These are phyloP conservation scores for Lolium multiflorum DNA, from an alignment of 176 grass and related monocot species.

Conservation along the genomic window DNA sequence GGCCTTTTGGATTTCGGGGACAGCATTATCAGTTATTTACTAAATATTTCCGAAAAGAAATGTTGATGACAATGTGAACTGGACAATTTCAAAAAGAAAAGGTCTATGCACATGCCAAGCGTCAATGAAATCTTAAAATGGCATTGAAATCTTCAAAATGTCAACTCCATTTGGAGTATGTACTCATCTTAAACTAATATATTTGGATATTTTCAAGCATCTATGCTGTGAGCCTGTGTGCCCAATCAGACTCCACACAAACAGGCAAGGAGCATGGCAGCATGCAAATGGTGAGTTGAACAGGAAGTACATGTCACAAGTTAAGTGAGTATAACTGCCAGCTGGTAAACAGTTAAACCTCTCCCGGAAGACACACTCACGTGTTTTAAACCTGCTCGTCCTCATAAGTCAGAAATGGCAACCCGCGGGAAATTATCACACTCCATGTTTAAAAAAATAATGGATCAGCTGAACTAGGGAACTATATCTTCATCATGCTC, in stretches of 20 bases:
- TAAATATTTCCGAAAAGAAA: not conserved
- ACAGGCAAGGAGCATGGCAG: not conserved
- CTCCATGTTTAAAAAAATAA: not conserved
- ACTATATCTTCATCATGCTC: no score
- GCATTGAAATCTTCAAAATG: slow-evolving; percentile 3
- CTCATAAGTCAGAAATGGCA: not conserved
- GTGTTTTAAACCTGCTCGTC: slow-evolving; percentile 1
- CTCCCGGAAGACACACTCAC: not conserved
- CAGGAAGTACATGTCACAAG: not conserved
- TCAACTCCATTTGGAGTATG: not conserved
- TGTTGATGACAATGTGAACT: not conserved
- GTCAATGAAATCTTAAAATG: slow-evolving; percentile 10
- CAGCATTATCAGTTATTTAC: not conserved
- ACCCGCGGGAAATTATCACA: not conserved
- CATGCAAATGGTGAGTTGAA: slow-evolving; percentile 36
- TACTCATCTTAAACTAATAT: not conserved
- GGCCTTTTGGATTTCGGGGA: not conserved
- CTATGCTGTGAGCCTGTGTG: not conserved
- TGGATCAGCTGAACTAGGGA: no score
- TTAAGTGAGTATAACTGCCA: slow-evolving; percentile 5
- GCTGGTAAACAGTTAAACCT: not conserved
- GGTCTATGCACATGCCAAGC: not conserved
- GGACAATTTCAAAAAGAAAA: slow-evolving; percentile 35
- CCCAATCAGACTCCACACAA: not conserved
- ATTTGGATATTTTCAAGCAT: slow-evolving; percentile 6